Evolutionary conservation across 2,329 filamentous ascomycete species (phyloP).

Genomic region (Laburnicola sp.): DNA sequence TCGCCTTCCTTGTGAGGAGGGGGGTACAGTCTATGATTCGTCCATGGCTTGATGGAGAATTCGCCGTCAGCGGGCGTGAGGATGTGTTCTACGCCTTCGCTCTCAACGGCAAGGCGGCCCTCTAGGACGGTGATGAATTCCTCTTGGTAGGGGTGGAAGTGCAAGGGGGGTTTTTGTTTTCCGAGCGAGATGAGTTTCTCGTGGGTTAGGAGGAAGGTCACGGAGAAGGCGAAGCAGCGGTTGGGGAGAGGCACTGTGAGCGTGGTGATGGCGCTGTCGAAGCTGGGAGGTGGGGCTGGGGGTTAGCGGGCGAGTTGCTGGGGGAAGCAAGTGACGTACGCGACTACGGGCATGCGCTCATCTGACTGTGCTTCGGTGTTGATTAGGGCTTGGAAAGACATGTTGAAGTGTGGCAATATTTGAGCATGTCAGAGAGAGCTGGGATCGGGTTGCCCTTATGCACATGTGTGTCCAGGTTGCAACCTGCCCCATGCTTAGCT

Average conservation of each 20-base stretch:
- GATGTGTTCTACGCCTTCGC: constrained; percentile 26
- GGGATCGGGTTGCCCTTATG: no score
- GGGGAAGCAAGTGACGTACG: no score
- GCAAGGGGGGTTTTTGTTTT: constrained; percentile 30
- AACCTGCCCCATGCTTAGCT: no score
- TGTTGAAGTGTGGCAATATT: no score
- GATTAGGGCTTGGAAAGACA: no score
- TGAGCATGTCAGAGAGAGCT: no score
- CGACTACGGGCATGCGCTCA: no score
- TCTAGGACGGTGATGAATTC: constrained; percentile 37
- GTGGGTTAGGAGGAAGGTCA: constrained; percentile 9
- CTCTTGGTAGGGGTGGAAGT: constrained; percentile 41
- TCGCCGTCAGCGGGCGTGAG: constrained; percentile 37
- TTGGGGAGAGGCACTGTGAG: not conserved
- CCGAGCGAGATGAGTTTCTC: constrained; percentile 2
- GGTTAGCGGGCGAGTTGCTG: no score
- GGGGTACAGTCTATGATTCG: constrained; percentile 20
- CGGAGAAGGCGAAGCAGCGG: constrained; percentile 5
- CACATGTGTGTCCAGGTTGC: no score
- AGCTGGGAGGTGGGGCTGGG: not conserved
- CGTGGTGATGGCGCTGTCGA: constrained; percentile 9
- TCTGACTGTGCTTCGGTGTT: no score
- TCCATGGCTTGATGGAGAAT: constrained; percentile 18
- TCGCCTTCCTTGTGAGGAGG: constrained; percentile 5
- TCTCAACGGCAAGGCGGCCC: constrained; percentile 34